These are phyloP conservation scores for Epichloe coenophiala DNA, from an alignment of 2,329 filamentous ascomycete species.

Conservation along the genomic window DNA sequence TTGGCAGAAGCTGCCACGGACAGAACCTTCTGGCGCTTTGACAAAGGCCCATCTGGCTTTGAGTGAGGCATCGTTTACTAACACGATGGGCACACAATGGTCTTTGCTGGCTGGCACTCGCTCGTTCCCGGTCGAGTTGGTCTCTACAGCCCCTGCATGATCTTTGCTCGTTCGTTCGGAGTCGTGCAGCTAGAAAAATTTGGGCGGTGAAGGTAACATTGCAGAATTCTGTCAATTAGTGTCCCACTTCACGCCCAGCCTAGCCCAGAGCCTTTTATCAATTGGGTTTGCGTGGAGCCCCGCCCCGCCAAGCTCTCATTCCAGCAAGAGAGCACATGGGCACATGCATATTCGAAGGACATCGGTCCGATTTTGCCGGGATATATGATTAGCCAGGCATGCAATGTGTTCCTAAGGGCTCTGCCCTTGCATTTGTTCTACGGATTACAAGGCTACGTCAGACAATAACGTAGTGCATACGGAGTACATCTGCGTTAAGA, in stretches of 20 bases:
- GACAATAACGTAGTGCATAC: not conserved
- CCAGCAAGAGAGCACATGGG: not conserved
- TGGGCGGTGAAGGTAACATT: constrained; percentile 12
- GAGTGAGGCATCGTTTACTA: constrained; percentile 39
- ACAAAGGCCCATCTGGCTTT: constrained; percentile 45
- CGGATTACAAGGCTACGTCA: not conserved
- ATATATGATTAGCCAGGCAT: too few relatives aligned
- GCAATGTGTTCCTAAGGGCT: too few relatives aligned
- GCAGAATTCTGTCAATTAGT: constrained; percentile 9
- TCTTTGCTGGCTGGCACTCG: not conserved
- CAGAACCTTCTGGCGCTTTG: constrained; percentile 64
- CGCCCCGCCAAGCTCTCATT: not conserved
- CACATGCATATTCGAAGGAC: not conserved
- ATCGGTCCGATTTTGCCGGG: too few relatives aligned
- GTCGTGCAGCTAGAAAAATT: constrained; percentile 10
- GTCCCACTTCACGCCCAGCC: constrained; percentile 3
- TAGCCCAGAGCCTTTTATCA: not conserved
- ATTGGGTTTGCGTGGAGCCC: not conserved
- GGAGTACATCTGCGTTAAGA: too few relatives aligned
- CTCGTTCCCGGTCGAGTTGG: not conserved
- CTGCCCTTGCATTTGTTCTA: not conserved
- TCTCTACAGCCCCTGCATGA: not conserved
- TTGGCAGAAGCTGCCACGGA: constrained; percentile 24
- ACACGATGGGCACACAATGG: not conserved
- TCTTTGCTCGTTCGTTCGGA: not conserved